These are phyloP conservation scores for Diaporthe eres DNA, from an alignment of 2,329 filamentous ascomycete genomes.

Conservation along the genomic window DNA sequence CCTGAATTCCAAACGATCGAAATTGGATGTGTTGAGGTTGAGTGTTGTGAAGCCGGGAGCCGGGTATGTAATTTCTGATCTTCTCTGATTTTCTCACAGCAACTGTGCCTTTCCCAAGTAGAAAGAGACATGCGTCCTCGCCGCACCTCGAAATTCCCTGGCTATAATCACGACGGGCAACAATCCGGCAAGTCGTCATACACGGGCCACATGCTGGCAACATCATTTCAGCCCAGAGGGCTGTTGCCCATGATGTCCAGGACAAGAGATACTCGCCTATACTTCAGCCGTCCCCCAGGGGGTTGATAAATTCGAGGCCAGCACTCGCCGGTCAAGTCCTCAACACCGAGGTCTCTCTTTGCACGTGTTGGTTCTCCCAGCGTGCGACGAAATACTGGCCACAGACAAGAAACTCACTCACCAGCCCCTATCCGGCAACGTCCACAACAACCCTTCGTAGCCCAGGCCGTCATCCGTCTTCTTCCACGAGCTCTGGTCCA, in stretches of 20 bases:
- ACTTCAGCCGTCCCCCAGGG: neutral
- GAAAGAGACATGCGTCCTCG: neutral
- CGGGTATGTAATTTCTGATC: neutral
- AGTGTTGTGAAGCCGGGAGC: neutral
- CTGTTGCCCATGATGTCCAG: neutral
- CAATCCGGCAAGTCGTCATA: neutral
- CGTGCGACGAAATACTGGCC: neutral
- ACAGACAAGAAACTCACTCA: constrained; percentile 49
- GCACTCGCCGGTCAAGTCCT: neutral
- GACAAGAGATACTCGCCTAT: neutral
- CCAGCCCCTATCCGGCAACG: constrained; percentile 78
- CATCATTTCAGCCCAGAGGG: neutral
- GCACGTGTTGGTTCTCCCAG: too few species aligned
- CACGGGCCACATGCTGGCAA: neutral
- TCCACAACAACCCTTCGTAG: constrained; percentile 75
- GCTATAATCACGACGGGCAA: neutral
- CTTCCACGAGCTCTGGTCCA: constrained; percentile 62
- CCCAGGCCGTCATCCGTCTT: constrained; percentile 58
- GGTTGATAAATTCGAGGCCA: neutral
- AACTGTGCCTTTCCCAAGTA: neutral
- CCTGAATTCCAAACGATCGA: neutral
- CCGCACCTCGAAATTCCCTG: neutral
- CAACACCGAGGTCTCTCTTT: neutral
- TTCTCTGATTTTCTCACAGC: neutral
- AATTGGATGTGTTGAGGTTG: accelerated